Evolutionary conservation across 441 rosid species (phyloP).

Genomic region (Adansonia grandidieri): DNA sequence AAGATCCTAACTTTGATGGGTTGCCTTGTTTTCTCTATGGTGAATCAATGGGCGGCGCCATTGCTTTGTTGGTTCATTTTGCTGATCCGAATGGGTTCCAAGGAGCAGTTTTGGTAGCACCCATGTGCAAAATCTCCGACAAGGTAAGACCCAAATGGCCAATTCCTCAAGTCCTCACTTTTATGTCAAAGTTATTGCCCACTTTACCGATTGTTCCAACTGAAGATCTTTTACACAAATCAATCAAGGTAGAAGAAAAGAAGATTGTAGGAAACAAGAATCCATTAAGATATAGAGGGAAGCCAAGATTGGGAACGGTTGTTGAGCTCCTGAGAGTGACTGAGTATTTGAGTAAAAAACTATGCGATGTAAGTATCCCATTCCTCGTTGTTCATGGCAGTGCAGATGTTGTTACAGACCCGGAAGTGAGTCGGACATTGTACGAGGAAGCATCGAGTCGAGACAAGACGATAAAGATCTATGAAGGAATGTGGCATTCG

Average conservation of each 20-base stretch:
- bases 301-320: conserved; percentile 86
- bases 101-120: conserved; percentile 79
- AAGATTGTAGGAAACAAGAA: conserved; percentile 56
- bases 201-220: conserved; percentile 79
- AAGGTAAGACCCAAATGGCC: conserved; percentile 81
- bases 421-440: conserved; percentile 69
- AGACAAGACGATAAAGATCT: conserved; percentile 74
- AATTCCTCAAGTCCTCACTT: conserved; percentile 52
- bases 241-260: conserved; percentile 70
- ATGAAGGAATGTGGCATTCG: conserved; percentile 85
- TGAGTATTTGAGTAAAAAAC: conserved; percentile 50
- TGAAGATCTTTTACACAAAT: conserved; percentile 57
- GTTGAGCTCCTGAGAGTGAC: conserved; percentile 74
- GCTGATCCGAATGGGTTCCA: conserved; percentile 53
- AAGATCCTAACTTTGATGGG: conserved; percentile 38
- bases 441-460: conserved; percentile 56
- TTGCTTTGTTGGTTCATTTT: conserved; percentile 63
- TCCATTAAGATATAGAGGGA: conserved; percentile 69
- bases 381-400: conserved; percentile 79
- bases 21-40: conserved; percentile 71
- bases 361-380: conserved; percentile 63
- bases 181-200: conserved; percentile 67
- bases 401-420: conserved; percentile 85
- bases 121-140: conserved; percentile 86
- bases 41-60: conserved; percentile 92